Percentiles rank a stretch among this genome's conserved stretches.
Conservation (phyloP, 139 green algal genomes). For the Chlamydomonas sp. region DNA sequence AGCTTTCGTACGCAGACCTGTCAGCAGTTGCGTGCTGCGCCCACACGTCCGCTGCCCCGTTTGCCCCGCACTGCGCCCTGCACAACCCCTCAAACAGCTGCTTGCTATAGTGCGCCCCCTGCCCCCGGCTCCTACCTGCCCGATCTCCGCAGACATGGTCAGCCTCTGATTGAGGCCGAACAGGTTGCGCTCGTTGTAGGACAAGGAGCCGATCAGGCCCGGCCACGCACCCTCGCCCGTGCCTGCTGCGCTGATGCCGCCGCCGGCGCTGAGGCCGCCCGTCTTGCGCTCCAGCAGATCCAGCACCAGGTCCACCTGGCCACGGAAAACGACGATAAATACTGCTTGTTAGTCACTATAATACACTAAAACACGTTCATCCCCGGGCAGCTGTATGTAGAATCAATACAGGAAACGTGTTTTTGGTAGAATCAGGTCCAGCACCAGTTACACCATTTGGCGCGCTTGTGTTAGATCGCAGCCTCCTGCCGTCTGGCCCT, state of each 20-base stretch:
- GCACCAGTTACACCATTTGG: no score
- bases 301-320: slow-evolving; percentile 86
- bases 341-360: background rate
- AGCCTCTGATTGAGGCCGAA: slow-evolving; percentile 94
- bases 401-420: no score
- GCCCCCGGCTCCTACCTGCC: slow-evolving; percentile 58
- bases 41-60: no score
- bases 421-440: no score
- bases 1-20: no score
- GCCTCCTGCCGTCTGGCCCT: no score
- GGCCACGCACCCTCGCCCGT: slow-evolving; percentile 74
- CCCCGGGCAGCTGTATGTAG: no score
- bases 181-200: slow-evolving; percentile 92
- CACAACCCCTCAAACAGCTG: background rate
- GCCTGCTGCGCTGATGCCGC: slow-evolving; percentile 78
- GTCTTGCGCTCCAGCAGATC: slow-evolving; percentile 91
- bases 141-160: slow-evolving; percentile 76
- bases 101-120: background rate
- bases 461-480: no score
- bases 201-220: slow-evolving; percentile 86
- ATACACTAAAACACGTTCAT: background rate
- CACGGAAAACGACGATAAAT: no score
- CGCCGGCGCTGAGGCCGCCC: slow-evolving; percentile 86
- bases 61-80: no score
- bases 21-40: no score